Evolutionary conservation across 2,329 filamentous ascomycete genomes (phyloP).

Genomic region (Akanthomyces uredinophilus): DNA sequence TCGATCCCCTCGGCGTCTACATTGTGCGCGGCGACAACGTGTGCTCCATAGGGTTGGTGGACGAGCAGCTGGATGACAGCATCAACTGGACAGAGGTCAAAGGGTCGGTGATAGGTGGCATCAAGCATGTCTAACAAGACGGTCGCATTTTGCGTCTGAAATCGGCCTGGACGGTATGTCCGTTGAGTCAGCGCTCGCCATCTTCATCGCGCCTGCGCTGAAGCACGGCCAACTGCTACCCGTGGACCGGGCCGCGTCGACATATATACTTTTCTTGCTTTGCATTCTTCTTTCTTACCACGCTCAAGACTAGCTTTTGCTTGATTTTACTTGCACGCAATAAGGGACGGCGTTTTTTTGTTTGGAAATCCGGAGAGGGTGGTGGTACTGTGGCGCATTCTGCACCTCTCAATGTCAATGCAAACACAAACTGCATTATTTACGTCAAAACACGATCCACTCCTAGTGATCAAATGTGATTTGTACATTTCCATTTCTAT

Average conservation of each 20-base stretch:
- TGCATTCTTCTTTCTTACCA: background rate
- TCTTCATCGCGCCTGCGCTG: too few relatives aligned
- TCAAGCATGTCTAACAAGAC: slow-evolving; percentile 60
- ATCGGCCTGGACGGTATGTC: too few relatives aligned
- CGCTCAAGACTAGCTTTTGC: background rate
- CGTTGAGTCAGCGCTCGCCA: background rate
- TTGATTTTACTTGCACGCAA: background rate
- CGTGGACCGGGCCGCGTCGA: too few relatives aligned
- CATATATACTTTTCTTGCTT: background rate
- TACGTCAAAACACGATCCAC: background rate
- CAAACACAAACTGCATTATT: background rate
- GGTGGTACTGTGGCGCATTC: background rate
- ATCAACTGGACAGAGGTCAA: slow-evolving; percentile 93
- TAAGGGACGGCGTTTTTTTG: slow-evolving; percentile 8
- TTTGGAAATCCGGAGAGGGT: background rate
- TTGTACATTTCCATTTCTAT: background rate
- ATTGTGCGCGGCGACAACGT: slow-evolving; percentile 94
- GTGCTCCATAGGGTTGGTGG: slow-evolving; percentile 80
- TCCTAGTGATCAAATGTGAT: background rate
- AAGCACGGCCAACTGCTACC: background rate
- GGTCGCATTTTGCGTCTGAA: background rate
- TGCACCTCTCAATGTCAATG: background rate
- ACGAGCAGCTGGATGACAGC: slow-evolving; percentile 80
- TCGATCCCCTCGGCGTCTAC: slow-evolving; percentile 82
- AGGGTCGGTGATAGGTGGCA: slow-evolving; percentile 75